Conservation (phyloP, 345 rosid genomes). For the Streptanthus diversifolius region DNA sequence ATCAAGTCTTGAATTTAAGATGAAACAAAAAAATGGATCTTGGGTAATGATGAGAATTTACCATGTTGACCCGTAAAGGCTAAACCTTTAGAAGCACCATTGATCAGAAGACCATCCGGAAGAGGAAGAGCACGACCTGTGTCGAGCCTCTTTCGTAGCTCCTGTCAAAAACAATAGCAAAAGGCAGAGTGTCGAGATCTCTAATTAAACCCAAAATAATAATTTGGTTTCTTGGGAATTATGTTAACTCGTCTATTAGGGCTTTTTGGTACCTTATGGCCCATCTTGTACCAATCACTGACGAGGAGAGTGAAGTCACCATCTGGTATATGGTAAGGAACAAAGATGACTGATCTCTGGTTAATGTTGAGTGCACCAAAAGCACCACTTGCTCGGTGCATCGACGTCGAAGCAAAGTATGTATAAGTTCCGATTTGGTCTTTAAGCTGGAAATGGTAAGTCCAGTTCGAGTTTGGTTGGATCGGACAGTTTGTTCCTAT, state of each 20-base stretch:
- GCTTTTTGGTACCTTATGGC: conserved; percentile 26
- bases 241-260: not conserved
- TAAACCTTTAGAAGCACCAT: conserved; percentile 41
- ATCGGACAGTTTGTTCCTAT: conserved; percentile 33
- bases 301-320: conserved; percentile 58
- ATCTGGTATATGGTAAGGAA: conserved; percentile 45
- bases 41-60: conserved; percentile 19
- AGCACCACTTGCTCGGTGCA: conserved; percentile 35
- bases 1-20: not conserved
- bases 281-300: conserved; percentile 54
- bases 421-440: conserved; percentile 29
- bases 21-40: not conserved
- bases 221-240: not conserved
- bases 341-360: conserved; percentile 50
- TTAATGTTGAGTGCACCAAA: conserved; percentile 47
- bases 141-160: conserved; percentile 42
- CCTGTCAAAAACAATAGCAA: conserved; percentile 33
- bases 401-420: conserved; percentile 29
- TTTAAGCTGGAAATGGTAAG: conserved; percentile 30
- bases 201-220: not conserved
- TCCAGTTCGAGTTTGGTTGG: conserved; percentile 30
- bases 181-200: not conserved
- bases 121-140: conserved; percentile 43
- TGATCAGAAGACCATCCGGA: conserved; percentile 70
- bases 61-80: conserved; percentile 54